phyloP scores from a whole-genome alignment of 495 filamentous ascomycete genomes.

The Neurospora africana region DNA sequence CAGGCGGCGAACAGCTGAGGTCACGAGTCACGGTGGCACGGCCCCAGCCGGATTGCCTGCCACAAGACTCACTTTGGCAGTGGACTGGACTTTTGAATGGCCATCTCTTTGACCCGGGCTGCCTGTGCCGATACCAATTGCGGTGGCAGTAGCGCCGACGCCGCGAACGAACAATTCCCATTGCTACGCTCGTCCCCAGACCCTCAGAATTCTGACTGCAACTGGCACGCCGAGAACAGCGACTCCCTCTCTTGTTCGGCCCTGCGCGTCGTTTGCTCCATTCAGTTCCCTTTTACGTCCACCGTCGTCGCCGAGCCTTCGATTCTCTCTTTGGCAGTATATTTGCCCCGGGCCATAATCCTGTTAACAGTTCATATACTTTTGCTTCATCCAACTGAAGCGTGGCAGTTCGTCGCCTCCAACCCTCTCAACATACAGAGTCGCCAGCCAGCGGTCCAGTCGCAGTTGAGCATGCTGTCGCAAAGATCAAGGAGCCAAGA shows the following conservation, averaged over 20 bases:
- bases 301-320: neutral
- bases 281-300: neutral
- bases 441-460: neutral
- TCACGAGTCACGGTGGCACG: neutral
- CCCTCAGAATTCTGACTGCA: neutral
- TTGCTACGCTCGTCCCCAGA: neutral
- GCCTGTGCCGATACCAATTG: neutral
- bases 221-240: neutral
- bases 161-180: neutral
- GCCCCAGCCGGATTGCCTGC: neutral
- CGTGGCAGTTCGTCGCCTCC: neutral
- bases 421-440: neutral
- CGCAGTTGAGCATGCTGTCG: neutral
- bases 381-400: neutral
- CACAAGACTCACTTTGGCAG: neutral
- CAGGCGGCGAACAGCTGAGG: too few relatives aligned
- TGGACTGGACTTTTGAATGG: neutral
- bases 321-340: neutral
- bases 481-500: neutral
- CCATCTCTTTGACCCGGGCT: neutral
- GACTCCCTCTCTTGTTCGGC: neutral
- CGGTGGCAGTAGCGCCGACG: neutral
- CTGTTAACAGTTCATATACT: neutral
- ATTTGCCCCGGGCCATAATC: neutral
- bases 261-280: neutral